Percentiles rank a stretch among this genome's conserved stretches.
Conservation (phyloP, 306 rosid genomes). For the Senna tora region DNA sequence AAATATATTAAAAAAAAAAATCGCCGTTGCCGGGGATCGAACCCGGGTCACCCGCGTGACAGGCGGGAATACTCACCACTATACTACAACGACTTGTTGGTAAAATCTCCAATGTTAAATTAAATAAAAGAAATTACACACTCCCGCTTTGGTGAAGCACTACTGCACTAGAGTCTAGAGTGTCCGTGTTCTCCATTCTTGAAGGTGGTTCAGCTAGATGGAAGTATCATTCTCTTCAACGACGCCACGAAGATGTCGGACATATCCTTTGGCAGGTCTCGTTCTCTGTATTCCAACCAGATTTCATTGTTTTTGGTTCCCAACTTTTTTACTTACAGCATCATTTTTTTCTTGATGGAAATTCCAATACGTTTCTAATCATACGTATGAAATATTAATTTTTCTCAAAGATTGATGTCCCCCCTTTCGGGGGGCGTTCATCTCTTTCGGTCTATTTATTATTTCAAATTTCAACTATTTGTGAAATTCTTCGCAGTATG, state of each 20-base stretch:
- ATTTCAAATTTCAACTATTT: not conserved
- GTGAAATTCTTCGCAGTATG: not conserved
- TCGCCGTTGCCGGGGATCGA: slow-evolving; percentile 61
- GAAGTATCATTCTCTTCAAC: slow-evolving; percentile 57
- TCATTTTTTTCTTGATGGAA: not conserved
- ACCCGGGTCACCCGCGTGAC: slow-evolving; percentile 49
- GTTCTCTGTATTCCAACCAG: slow-evolving; percentile 18
- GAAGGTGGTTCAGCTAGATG: slow-evolving; percentile 42
- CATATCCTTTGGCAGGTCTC: slow-evolving; percentile 37
- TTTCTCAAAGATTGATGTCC: not conserved
- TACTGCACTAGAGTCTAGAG: too few relatives aligned
- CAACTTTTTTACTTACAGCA: not conserved
- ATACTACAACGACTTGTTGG: slow-evolving; percentile 49
- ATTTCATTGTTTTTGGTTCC: not conserved
- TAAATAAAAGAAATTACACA: too few relatives aligned
- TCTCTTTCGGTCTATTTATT: not conserved
- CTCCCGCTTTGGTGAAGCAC: too few relatives aligned
- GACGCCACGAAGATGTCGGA: slow-evolving; percentile 36
- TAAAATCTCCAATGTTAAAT: too few relatives aligned
- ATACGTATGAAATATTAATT: not conserved
- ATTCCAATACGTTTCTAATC: not conserved
- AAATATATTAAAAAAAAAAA: fast-evolving
- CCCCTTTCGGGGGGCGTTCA: not conserved
- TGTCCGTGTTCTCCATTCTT: too few relatives aligned
- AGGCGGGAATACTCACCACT: slow-evolving; percentile 50